A percentile compares a stretch with the other conserved stretches of the same genome.
Evolutionary conservation across 1,139 yeast genomes (phyloP).

Genomic region (Candida pseudoviswanathii): DNA sequence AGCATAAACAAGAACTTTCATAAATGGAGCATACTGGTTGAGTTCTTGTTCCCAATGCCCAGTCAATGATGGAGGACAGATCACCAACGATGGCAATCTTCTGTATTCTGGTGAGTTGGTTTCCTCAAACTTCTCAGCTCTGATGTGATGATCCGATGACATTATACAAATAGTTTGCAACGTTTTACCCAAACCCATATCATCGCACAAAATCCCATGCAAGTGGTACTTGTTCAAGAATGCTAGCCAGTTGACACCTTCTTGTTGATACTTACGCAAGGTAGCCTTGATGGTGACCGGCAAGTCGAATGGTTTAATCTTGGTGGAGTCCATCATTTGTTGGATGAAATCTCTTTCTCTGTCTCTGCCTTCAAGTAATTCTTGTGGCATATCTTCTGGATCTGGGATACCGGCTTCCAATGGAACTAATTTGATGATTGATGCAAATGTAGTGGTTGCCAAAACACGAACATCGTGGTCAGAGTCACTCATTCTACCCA

Average conservation of each 20-base stretch:
- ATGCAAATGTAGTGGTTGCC: slow-evolving; percentile 96
- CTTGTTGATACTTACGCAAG: slow-evolving; percentile 93
- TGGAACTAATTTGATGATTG: slow-evolving; percentile 93
- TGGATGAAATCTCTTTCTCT: slow-evolving; percentile 92
- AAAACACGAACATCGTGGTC: slow-evolving; percentile 85
- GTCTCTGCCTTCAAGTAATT: slow-evolving; percentile 84
- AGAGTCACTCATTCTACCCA: slow-evolving; percentile 98
- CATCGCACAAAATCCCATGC: slow-evolving; percentile 97
- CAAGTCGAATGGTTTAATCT: slow-evolving; percentile 81
- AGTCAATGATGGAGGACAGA: slow-evolving; percentile 96
- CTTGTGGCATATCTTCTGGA: slow-evolving; percentile 89
- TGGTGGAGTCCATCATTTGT: slow-evolving; percentile 98
- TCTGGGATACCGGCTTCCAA: slow-evolving; percentile 97
- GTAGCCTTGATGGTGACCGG: slow-evolving; percentile 95
- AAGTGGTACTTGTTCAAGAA: slow-evolving; percentile 92
- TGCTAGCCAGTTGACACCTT: slow-evolving; percentile 98
- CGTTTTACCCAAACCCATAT: slow-evolving; percentile 99
- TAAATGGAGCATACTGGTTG: slow-evolving; percentile 85
- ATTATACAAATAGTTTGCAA: slow-evolving; percentile 96
- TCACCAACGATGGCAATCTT: slow-evolving; percentile 77
- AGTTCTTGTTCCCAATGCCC: slow-evolving; percentile 99
- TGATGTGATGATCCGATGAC: slow-evolving; percentile 89
- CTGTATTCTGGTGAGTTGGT: slow-evolving; percentile 70
- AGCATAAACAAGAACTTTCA: slow-evolving; percentile 83
- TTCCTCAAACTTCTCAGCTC: slow-evolving; percentile 67